Base-by-base conservation (phyloP, 257 asterid genomes). In the Mitragyna speciosa region DNA sequence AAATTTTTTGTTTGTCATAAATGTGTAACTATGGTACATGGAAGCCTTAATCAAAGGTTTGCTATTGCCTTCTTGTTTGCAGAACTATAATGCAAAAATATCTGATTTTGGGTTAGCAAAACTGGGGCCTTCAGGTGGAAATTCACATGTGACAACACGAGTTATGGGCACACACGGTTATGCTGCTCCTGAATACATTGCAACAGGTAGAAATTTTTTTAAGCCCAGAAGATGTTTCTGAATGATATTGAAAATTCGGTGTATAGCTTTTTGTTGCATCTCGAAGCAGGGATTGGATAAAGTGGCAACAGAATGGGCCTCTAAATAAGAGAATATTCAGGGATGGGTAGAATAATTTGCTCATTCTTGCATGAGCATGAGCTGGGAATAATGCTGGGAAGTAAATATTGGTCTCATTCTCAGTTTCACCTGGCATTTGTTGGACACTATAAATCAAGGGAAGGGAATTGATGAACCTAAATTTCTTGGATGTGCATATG, bases 181-280 rank as follows among this genome's bases (percentile, higher is more conserved):
- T 79, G 90, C 89, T 75, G 91, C 91, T 58, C 91, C 91, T 54
- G 91, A 88, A 82, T 88, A 88, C 73, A 64, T 88, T 68, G 90
- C 89, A 68, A 88, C 90, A 59, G 91, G 90, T 86, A 72, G 75
- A 56, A 51, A 76, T 45, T 75, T 70, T 14, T 63, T 54, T 59
- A 24, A 75, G 33, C 26, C 31, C 61, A 58, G 39, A 15, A 41
- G 16, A 16, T 81, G 59, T 41, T 39, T 77, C 22, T 6, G 15
- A 20, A 52, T 2, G 22, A 77, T 20, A 12, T 48, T 65, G 24
- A 36, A 67, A 68, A 20, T 48, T 19, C 28, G 6, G 6, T 56
- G 4, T 15, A 63, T 45, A 47, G 6, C 2, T 7, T 4, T 31
- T 45, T 51, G 39, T 58, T 71, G 79, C 66, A 7, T 72, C 58